Base-by-base conservation (phyloP, 106 monocot species). In the Dendrobium catenatum region DNA sequence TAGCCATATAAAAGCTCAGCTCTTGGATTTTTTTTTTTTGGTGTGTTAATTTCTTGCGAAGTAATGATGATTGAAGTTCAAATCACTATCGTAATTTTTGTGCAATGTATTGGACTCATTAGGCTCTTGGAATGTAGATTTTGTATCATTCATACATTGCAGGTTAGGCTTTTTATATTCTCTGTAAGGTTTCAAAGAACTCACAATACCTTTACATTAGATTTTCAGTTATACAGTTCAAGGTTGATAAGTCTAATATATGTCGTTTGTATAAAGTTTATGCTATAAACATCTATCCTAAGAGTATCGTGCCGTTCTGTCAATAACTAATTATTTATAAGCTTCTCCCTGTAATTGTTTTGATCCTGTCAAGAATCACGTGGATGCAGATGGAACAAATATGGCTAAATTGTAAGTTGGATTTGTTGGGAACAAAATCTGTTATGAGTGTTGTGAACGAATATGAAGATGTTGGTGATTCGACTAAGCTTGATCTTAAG, bases 361-460 rank as follows among this genome's bases (percentile, higher is more conserved):
- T 80, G 67, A 66, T 47, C 42, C 15, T 27, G 22, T 46, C n/a
- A 68, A 9, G 17, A 46, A 80, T 22, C n/a, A 20, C 55, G 33
- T 51, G 72, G 29, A 27, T 78, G 78, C 84, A 87, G 87, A 68
- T 84, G 79, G 82, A 82, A 20, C 73, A 76, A 68, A 49, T 84
- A 43, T 77, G 73, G 79, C 64, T 47, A 42, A 56, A 79, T 73
- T 87, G 87, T 22, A 55, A 84, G 26, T 37, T 84, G 15, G 75
- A 87, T 81, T 64, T 80, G 29, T 73, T 42, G 6, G 37, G 61
- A 8, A 64, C 61, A 19, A 81, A 80, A 55, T 24, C 27, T 24
- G 26, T 56, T 64, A 11, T 81, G 42, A 58, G 73, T 55, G 42
- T 10, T 80, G 42, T 59, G 47, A 55, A 81, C 22, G 9, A 78